A percentile compares a stretch with the other conserved stretches of the same genome.
phyloP scores from a whole-genome alignment of 2,329 filamentous ascomycete species.

The Curvularia sp. region DNA sequence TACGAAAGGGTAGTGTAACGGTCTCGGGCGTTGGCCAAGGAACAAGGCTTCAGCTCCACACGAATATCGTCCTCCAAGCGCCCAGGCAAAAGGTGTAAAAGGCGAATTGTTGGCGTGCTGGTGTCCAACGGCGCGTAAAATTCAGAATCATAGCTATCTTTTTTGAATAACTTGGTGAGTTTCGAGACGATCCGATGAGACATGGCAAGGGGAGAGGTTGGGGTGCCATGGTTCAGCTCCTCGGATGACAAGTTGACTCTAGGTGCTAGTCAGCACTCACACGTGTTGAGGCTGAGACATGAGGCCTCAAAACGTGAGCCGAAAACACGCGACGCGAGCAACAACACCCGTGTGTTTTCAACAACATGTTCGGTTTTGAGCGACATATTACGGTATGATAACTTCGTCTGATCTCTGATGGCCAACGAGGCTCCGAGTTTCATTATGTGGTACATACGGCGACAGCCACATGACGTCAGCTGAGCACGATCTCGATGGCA shows the following conservation, averaged over 20 bases:
- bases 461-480: conserved; percentile 14
- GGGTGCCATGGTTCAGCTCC: neutral
- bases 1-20: conserved; percentile 24
- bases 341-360: neutral
- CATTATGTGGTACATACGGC: neutral
- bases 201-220: conserved; percentile 1
- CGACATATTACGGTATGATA: neutral
- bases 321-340: neutral
- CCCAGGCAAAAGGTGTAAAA: conserved; percentile 19
- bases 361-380: neutral
- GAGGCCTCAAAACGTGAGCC: neutral
- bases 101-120: conserved; percentile 11
- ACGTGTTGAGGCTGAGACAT: neutral
- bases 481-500: conserved; percentile 6
- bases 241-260: conserved; percentile 1
- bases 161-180: conserved; percentile 3
- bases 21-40: conserved; percentile 14
- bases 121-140: conserved; percentile 6
- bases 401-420: neutral
- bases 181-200: conserved; percentile 10
- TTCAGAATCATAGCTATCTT: neutral
- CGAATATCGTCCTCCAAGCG: conserved; percentile 15
- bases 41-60: conserved; percentile 10
- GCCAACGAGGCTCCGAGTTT: conserved; percentile 1
- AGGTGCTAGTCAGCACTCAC: conserved; percentile 2